Evolutionary conservation across 108 stramenopile genomes (phyloP).

Genomic region (Cyclotella kingstonii): DNA sequence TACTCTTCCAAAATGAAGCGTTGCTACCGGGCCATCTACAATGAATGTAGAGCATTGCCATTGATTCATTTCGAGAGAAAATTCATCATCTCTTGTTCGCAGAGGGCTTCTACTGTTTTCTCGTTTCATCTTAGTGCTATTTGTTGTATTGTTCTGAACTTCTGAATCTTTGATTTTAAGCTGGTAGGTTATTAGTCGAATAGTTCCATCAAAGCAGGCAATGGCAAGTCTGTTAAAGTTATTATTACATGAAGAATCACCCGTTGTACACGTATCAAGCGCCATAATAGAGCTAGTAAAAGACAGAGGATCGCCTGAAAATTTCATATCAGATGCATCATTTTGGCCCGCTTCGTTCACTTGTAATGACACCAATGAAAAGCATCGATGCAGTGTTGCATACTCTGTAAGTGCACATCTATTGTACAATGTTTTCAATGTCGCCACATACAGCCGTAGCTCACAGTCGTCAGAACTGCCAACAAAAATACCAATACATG

Average conservation of each 20-base stretch:
- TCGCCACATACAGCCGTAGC: conserved; percentile 20
- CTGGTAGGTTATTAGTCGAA: conserved; percentile 28
- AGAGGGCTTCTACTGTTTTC: neutral
- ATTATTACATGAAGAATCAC: neutral
- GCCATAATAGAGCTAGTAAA: conserved; percentile 36
- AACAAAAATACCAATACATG: conserved; percentile 34
- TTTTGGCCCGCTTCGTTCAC: neutral
- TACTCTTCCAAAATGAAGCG: conserved; percentile 33
- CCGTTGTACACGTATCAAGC: conserved; percentile 23
- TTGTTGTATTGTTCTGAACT: neutral
- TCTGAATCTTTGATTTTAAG: neutral
- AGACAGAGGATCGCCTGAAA: conserved; percentile 15
- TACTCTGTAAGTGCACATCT: neutral
- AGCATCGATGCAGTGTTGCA: neutral
- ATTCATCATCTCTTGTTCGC: neutral
- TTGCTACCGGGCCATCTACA: conserved; percentile 38
- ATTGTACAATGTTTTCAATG: conserved; percentile 5
- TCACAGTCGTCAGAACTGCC: conserved; percentile 28
- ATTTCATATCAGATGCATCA: neutral
- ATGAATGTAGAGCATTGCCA: conserved; percentile 25
- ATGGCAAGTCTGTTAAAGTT: conserved; percentile 19
- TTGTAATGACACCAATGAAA: neutral
- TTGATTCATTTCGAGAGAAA: neutral
- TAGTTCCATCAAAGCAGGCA: conserved; percentile 37
- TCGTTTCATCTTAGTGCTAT: neutral